Evolutionary conservation across 2,329 filamentous ascomycete species (phyloP).

Genomic region (Microdochium paspali): DNA sequence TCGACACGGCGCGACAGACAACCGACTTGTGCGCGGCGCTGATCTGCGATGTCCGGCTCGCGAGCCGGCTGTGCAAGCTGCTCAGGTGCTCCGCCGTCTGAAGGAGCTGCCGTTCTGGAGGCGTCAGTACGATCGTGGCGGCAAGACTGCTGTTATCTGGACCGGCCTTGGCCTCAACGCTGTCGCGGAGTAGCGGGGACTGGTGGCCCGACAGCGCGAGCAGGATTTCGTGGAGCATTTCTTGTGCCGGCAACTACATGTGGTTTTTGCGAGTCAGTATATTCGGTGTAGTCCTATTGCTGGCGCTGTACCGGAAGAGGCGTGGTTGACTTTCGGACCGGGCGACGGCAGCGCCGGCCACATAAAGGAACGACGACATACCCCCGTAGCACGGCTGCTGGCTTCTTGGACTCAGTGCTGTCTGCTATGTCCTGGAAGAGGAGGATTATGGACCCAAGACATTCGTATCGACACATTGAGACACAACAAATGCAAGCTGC

Average conservation of each 20-base stretch:
- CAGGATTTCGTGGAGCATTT: conserved; percentile 97
- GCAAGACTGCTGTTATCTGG: conserved; percentile 26
- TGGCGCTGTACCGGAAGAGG: no score
- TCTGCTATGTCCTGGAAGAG: conserved; percentile 32
- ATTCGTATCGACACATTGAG: conserved; percentile 50
- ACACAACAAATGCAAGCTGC: not conserved
- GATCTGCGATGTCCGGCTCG: conserved; percentile 56
- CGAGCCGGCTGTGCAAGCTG: conserved; percentile 65
- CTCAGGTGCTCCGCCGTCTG: conserved; percentile 68
- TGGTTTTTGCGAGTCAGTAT: conserved; percentile 4
- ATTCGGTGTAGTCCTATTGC: no score
- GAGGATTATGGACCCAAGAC: conserved; percentile 39
- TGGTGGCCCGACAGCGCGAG: conserved; percentile 91
- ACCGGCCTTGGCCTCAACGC: not conserved
- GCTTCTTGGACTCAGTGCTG: conserved; percentile 25
- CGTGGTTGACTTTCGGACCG: no score
- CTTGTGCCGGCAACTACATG: conserved; percentile 8
- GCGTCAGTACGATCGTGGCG: conserved; percentile 48
- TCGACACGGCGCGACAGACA: conserved; percentile 80
- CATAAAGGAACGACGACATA: no score
- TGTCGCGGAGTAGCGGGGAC: conserved; percentile 68
- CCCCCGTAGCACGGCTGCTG: conserved; percentile 14
- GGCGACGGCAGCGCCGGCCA: no score
- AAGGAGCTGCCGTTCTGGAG: conserved; percentile 76
- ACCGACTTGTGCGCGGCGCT: conserved; percentile 65